Conservation (phyloP, 768 basidiomycete species). For the Russula virescens region DNA sequence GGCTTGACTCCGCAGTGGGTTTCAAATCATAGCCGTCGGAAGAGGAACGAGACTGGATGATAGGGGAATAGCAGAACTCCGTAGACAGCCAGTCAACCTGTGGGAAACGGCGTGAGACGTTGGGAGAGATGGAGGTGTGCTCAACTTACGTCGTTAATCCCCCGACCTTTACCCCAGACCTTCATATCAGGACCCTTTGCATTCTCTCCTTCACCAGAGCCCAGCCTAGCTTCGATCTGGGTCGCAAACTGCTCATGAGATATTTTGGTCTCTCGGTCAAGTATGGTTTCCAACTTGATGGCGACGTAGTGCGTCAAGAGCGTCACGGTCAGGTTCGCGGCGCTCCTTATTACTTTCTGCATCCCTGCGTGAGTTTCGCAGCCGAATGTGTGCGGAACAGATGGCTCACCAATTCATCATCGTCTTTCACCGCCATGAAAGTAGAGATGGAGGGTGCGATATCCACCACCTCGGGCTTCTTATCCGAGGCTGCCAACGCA, state of each 20-base stretch:
- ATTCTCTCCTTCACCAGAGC: slow-evolving; percentile 71
- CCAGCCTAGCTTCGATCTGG: slow-evolving; percentile 83
- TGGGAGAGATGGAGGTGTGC: neutral
- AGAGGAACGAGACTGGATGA: slow-evolving; percentile 89
- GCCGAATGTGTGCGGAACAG: neutral
- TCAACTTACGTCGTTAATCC: slow-evolving; percentile 61
- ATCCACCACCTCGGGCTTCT: slow-evolving; percentile 72
- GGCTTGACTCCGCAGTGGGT: slow-evolving; percentile 79
- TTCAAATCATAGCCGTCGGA: slow-evolving; percentile 82
- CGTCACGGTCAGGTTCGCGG: slow-evolving; percentile 76
- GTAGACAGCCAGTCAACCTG: slow-evolving; percentile 87
- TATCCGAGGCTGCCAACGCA: slow-evolving; percentile 45
- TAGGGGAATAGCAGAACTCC: slow-evolving; percentile 93
- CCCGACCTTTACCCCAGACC: slow-evolving; percentile 78
- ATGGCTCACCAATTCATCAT: slow-evolving; percentile 75
- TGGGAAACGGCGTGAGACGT: slow-evolving; percentile 10
- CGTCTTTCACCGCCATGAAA: slow-evolving; percentile 83
- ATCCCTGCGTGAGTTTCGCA: slow-evolving; percentile 16
- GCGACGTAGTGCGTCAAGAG: slow-evolving; percentile 82
- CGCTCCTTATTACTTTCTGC: slow-evolving; percentile 73
- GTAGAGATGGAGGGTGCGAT: slow-evolving; percentile 70
- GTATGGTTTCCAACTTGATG: slow-evolving; percentile 80
- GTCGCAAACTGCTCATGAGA: slow-evolving; percentile 81
- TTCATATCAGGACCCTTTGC: slow-evolving; percentile 88
- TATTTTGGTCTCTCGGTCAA: slow-evolving; percentile 88